Evolutionary conservation across 192 early-diverging fungal species (phyloP).

Genomic region (Umbelopsis vinacea): DNA sequence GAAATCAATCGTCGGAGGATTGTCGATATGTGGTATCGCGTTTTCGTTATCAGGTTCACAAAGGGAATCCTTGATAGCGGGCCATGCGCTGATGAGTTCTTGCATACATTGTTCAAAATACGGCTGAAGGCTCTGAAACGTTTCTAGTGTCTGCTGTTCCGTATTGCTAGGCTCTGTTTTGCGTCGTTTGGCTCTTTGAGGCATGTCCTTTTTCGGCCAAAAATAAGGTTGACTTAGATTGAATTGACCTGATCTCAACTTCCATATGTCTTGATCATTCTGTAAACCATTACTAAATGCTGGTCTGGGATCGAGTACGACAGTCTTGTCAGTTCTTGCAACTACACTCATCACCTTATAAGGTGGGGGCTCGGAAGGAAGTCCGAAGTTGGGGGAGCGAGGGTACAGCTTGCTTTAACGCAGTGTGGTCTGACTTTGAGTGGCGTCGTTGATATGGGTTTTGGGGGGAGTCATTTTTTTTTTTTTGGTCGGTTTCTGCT

Average conservation of each 20-base stretch:
- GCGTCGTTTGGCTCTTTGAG: conserved; percentile 23
- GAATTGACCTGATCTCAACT: conserved; percentile 30
- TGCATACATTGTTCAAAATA: conserved; percentile 13
- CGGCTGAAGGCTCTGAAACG: conserved; percentile 13
- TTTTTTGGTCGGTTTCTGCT: conserved; percentile 13
- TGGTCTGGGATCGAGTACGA: conserved; percentile 4
- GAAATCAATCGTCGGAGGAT: conserved; percentile 15
- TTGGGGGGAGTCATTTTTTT: conserved; percentile 14
- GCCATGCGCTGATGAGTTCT: not conserved
- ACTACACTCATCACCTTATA: conserved; percentile 17
- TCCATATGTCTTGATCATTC: conserved; percentile 16
- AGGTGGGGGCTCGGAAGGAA: conserved; percentile 5
- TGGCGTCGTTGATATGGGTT: conserved; percentile 18
- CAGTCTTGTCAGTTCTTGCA: not conserved
- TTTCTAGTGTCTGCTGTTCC: conserved; percentile 22
- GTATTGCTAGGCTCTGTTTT: conserved; percentile 21
- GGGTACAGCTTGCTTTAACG: not conserved
- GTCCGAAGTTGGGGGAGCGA: conserved; percentile 13
- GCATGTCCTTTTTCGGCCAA: not conserved
- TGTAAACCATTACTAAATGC: conserved; percentile 12
- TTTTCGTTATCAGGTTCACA: not conserved
- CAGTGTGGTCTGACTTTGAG: conserved; percentile 4
- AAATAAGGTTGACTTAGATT: conserved; percentile 33
- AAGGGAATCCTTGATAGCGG: not conserved
- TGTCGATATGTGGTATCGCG: not conserved